Percentiles rank a stretch among this genome's conserved stretches.
Evolutionary conservation across 2,329 filamentous ascomycete species (phyloP).

Genomic region (Annulohypoxylon truncatum): DNA sequence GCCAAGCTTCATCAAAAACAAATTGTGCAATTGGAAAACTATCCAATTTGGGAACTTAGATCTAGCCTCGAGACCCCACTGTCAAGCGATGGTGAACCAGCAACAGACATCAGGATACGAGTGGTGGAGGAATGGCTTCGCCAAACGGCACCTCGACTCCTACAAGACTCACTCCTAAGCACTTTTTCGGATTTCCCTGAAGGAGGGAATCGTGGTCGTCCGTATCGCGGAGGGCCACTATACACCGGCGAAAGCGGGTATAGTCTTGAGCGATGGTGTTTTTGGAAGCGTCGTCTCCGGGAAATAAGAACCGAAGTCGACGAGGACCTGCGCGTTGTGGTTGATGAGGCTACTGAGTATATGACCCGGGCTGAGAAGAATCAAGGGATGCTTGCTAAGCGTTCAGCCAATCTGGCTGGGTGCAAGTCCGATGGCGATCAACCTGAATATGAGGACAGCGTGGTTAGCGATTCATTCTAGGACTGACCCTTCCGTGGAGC

Average conservation of each 20-base stretch:
- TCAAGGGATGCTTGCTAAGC: neutral
- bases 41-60: conserved; percentile 5
- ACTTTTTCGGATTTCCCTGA: neutral
- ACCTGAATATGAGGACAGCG: neutral
- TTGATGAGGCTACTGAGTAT: neutral
- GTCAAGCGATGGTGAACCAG: neutral
- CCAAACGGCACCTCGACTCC: neutral
- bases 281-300: conserved; percentile 13
- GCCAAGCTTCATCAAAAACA: neutral
- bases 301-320: conserved; percentile 9
- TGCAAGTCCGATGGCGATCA: neutral
- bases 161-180: neutral
- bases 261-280: conserved; percentile 22
- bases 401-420: neutral
- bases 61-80: neutral
- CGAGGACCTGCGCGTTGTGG: neutral
- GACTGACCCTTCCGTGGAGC: neutral
- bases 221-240: conserved; percentile 1
- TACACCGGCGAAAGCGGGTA: neutral
- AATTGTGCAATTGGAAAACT: neutral
- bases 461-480: neutral
- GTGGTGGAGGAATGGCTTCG: conserved; percentile 16
- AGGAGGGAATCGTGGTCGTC: neutral
- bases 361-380: conserved; percentile 10
- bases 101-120: neutral